Conservation (phyloP, 2,329 filamentous ascomycete species). For the Teratosphaeriaceae sp. region DNA sequence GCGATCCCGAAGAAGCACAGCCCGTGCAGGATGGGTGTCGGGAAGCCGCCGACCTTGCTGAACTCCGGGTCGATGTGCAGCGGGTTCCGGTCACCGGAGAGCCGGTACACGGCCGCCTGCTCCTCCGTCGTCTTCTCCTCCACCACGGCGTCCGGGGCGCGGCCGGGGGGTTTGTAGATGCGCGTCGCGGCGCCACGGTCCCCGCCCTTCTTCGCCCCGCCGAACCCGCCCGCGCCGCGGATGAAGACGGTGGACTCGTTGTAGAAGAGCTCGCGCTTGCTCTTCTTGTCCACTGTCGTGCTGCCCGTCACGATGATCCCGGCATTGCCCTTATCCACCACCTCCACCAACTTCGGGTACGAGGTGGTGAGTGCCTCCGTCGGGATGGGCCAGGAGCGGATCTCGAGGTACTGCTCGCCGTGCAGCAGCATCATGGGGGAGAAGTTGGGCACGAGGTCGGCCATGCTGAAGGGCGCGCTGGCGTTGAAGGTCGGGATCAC, state of each 20-base stretch:
- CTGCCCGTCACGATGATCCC: conserved; percentile 75
- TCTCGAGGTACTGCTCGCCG: conserved; percentile 96
- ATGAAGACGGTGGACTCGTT: conserved; percentile 94
- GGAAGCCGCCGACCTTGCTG: conserved; percentile 92
- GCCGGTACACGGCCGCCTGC: conserved; percentile 86
- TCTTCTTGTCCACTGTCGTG: conserved; percentile 77
- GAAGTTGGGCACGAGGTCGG: conserved; percentile 89
- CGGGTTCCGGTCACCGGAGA: conserved; percentile 93
- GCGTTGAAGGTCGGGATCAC: conserved; percentile 93
- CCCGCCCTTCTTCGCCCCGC: conserved; percentile 66
- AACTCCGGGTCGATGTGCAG: conserved; percentile 94
- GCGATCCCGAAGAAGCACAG: conserved; percentile 90
- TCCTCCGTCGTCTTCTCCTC: conserved; percentile 84
- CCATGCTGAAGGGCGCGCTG: conserved; percentile 69
- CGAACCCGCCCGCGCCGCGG: conserved; percentile 84
- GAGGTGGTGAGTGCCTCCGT: conserved; percentile 72
- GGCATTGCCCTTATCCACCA: conserved; percentile 90
- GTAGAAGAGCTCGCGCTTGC: conserved; percentile 89
- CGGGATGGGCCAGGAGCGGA: conserved; percentile 85
- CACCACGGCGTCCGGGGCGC: conserved; percentile 71
- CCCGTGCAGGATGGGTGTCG: conserved; percentile 91
- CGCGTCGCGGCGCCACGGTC: conserved; percentile 77
- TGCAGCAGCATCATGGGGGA: conserved; percentile 98
- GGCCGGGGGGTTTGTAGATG: conserved; percentile 68
- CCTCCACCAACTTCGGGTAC: conserved; percentile 77